Conservation (phyloP, 2,329 filamentous ascomycete genomes). For the Berkeleyomyces basicola region DNA sequence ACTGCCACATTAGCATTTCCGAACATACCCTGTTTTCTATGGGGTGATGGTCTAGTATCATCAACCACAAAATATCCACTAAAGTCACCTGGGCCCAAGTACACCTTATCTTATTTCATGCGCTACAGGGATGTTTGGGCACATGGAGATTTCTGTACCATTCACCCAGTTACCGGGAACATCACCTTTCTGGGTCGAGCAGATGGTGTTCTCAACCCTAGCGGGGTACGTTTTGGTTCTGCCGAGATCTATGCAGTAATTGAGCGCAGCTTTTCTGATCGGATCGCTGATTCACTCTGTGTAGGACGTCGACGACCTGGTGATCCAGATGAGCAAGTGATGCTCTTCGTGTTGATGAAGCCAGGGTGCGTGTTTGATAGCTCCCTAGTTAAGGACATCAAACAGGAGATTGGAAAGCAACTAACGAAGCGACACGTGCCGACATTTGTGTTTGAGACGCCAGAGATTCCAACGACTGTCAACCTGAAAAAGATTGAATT, state of each 20-base stretch:
- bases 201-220: constrained; percentile 67
- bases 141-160: constrained; percentile 62
- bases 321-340: constrained; percentile 36
- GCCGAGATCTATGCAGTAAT: constrained; percentile 66
- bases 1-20: constrained; percentile 57
- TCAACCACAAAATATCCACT: neutral
- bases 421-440: constrained; percentile 62
- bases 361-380: constrained; percentile 38
- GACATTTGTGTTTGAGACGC: constrained; percentile 61
- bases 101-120: constrained; percentile 43
- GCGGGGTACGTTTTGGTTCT: constrained; percentile 62
- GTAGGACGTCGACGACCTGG: constrained; percentile 55
- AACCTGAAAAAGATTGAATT: constrained; percentile 77
- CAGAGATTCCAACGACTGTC: constrained; percentile 66
- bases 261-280: constrained; percentile 45
- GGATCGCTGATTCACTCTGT: constrained; percentile 56
- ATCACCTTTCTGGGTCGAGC: constrained; percentile 52
- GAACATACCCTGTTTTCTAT: constrained; percentile 54
- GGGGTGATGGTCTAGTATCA: constrained; percentile 32
- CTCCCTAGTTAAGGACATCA: constrained; percentile 40
- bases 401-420: constrained; percentile 46
- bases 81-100: constrained; percentile 34
- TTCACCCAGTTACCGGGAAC: constrained; percentile 50
- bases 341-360: constrained; percentile 39
- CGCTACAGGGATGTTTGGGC: constrained; percentile 58